Conservation (phyloP, 1,139 yeast genomes). For the Kodamaea derodonti region DNA sequence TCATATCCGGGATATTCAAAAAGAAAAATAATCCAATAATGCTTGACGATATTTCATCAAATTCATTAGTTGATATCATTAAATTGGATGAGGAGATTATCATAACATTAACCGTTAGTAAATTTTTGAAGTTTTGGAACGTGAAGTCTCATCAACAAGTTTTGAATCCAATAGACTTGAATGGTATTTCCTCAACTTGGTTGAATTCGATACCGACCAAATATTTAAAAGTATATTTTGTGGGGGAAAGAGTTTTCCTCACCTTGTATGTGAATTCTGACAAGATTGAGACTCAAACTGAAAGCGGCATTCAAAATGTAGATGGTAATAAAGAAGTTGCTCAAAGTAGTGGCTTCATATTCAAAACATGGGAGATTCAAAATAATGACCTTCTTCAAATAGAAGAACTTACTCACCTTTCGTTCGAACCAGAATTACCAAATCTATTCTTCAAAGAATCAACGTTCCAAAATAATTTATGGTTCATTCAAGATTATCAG, state of each 20-base stretch:
- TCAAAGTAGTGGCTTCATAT: slow-evolving; percentile 20
- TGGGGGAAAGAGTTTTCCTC: slow-evolving; percentile 12
- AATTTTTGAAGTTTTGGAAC: slow-evolving; percentile 56
- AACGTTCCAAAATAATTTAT: slow-evolving; percentile 20
- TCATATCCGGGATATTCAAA: slow-evolving; percentile 22
- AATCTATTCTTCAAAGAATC: slow-evolving; percentile 8
- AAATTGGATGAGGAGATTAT: slow-evolving; percentile 10
- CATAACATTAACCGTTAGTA: slow-evolving; percentile 39
- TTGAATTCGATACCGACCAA: slow-evolving; percentile 30
- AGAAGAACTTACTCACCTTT: slow-evolving; percentile 25
- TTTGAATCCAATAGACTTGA: slow-evolving; percentile 17
- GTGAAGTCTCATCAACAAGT: slow-evolving; percentile 27
- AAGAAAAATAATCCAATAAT: slow-evolving; percentile 11
- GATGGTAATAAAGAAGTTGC: slow-evolving; percentile 1
- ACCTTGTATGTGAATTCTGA: slow-evolving; percentile 14
- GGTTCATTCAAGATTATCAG: slow-evolving; percentile 46
- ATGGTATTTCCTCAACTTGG: slow-evolving; percentile 19
- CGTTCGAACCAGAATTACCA: slow-evolving; percentile 27
- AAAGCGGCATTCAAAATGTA: background rate
- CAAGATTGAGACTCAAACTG: slow-evolving; percentile 5
- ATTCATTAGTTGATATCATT: slow-evolving; percentile 31
- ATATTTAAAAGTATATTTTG: slow-evolving; percentile 21
- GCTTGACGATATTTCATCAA: slow-evolving; percentile 28
- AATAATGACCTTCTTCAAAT: slow-evolving; percentile 10
- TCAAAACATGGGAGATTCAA: slow-evolving; percentile 21